phyloP scores from a whole-genome alignment of 164 flowering plant genomes.

The Magnolia changhungtana region DNA sequence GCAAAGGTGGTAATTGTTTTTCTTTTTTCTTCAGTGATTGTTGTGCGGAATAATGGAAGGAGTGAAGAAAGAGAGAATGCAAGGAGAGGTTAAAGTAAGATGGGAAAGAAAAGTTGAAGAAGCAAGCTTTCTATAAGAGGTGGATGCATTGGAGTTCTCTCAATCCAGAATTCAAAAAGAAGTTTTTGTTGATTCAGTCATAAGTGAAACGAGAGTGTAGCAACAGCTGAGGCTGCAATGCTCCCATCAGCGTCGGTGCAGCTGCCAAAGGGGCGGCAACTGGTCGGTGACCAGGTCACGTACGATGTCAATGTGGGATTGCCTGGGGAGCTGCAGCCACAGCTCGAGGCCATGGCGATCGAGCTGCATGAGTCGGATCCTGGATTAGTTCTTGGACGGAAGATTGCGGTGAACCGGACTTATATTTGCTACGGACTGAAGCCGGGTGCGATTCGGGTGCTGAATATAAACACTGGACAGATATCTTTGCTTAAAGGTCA shows the following conservation, averaged over 20 bases:
- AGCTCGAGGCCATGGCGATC: slow-evolving; percentile 86
- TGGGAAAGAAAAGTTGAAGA: no score
- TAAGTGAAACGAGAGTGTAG: not conserved
- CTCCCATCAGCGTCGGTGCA: slow-evolving; percentile 7
- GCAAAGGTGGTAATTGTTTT: no score
- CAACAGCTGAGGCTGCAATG: slow-evolving; percentile 27
- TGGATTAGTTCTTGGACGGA: slow-evolving; percentile 74
- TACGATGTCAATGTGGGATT: slow-evolving; percentile 68
- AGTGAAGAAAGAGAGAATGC: no score
- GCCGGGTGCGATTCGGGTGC: slow-evolving; percentile 72
- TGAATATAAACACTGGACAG: slow-evolving; percentile 81
- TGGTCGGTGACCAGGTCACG: slow-evolving; percentile 50
- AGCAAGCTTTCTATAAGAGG: no score
- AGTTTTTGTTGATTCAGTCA: no score
- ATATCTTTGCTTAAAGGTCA: slow-evolving; percentile 77
- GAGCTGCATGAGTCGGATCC: slow-evolving; percentile 91
- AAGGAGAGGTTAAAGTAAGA: no score
- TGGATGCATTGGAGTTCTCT: no score
- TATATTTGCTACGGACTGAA: slow-evolving; percentile 92
- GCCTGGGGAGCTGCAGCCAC: slow-evolving; percentile 82
- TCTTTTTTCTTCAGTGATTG: no score
- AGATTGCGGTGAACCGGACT: slow-evolving; percentile 76
- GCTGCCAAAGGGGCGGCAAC: slow-evolving; percentile 60
- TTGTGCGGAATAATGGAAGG: no score
- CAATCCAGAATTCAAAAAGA: no score